These are phyloP conservation scores for Penicillium salamii DNA, from an alignment of 495 filamentous ascomycete species.

Conservation along the genomic window DNA sequence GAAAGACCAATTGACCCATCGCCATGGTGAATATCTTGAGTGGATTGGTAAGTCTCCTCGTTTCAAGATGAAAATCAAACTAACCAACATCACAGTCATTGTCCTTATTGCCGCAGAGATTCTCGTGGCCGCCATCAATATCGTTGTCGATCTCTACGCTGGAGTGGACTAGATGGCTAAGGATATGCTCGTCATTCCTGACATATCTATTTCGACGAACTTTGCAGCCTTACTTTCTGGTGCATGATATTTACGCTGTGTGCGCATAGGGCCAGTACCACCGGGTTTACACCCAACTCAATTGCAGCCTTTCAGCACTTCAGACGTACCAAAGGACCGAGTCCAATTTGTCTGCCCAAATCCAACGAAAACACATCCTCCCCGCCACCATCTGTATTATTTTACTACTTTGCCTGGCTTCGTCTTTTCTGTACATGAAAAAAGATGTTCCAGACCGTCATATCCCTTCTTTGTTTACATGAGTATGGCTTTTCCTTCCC, in stretches of 20 bases:
- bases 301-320: no score
- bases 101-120: constrained; percentile 95
- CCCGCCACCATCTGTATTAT: constrained; percentile 1
- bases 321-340: no score
- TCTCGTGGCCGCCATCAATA: constrained; percentile 90
- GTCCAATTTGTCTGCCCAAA: no score
- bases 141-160: constrained; percentile 90
- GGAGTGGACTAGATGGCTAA: constrained; percentile 68
- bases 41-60: constrained; percentile 76
- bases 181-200: constrained; percentile 90
- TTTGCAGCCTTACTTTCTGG: background rate
- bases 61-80: background rate
- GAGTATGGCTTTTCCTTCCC: constrained; percentile 5
- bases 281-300: no score
- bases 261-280: background rate
- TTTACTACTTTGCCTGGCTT: background rate
- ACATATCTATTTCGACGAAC: constrained; percentile 50
- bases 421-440: constrained; percentile 6
- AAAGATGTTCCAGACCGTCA: constrained; percentile 2
- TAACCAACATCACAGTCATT: constrained; percentile 59
- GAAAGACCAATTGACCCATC: constrained; percentile 93
- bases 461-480: constrained; percentile 5
- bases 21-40: constrained; percentile 92
- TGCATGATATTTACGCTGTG: background rate
- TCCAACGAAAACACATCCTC: background rate